A percentile compares a stretch with the other conserved stretches of the same genome.
phyloP scores from a whole-genome alignment of 768 basidiomycete genomes.

The Rhodocollybia butyracea region DNA sequence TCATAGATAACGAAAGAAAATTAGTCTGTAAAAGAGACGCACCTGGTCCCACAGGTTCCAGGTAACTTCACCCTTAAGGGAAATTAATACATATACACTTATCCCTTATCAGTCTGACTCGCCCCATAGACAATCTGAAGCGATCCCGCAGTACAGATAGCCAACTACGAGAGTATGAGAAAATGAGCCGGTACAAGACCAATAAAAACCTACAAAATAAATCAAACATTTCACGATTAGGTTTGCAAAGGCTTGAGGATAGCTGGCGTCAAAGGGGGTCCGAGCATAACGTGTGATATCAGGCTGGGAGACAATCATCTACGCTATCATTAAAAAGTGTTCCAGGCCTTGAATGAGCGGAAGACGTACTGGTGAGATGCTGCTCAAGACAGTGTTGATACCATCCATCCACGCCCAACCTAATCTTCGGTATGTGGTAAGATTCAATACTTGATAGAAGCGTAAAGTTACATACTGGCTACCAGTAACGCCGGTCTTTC shows the following conservation, averaged over 20 bases:
- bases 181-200: background rate
- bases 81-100: background rate
- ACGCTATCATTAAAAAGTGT: background rate
- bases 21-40: background rate
- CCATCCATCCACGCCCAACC: slow-evolving; percentile 9
- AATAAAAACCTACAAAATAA: background rate
- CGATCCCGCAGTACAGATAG: slow-evolving; percentile 17
- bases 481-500: background rate
- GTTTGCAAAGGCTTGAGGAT: slow-evolving; percentile 17
- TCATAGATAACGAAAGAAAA: background rate
- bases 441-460: background rate
- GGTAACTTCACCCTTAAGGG: background rate
- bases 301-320: background rate
- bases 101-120: slow-evolving; percentile 5
- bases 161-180: slow-evolving; percentile 11
- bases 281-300: slow-evolving; percentile 15
- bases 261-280: slow-evolving; percentile 15
- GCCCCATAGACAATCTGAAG: slow-evolving; percentile 14
- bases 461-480: background rate
- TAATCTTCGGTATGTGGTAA: background rate
- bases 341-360: slow-evolving; percentile 11
- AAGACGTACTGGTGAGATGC: slow-evolving; percentile 13
- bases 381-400: slow-evolving; percentile 17
- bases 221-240: slow-evolving; percentile 13
- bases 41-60: slow-evolving; percentile 13